These are phyloP conservation scores for Kalaharituber pfeilii DNA, from an alignment of 2,329 filamentous ascomycete genomes.

Conservation along the genomic window DNA sequence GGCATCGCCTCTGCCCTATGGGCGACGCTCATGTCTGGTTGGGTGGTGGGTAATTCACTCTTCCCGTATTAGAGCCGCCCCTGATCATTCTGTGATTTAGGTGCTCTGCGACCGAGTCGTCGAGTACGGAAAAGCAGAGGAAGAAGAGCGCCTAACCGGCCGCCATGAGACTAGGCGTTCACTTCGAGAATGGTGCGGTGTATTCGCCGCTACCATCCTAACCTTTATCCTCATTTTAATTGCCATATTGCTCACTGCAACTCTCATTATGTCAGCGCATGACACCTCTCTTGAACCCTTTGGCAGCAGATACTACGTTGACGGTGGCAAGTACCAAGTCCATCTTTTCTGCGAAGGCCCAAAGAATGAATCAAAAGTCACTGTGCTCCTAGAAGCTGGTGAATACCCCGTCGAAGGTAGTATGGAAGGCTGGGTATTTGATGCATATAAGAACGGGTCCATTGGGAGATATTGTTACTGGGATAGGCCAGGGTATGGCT, in stretches of 20 bases:
- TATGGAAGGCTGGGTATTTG: constrained; percentile 62
- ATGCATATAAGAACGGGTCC: constrained; percentile 58
- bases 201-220: constrained; percentile 55
- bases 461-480: constrained; percentile 88
- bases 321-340: constrained; percentile 67
- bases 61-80: not conserved
- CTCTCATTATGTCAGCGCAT: constrained; percentile 58
- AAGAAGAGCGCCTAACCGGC: constrained; percentile 82
- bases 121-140: constrained; percentile 77
- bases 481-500: constrained; percentile 83
- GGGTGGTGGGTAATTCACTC: constrained; percentile 15
- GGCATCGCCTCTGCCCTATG: constrained; percentile 74
- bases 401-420: constrained; percentile 62
- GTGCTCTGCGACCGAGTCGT: constrained; percentile 65
- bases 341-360: constrained; percentile 52
- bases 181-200: constrained; percentile 65
- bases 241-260: constrained; percentile 51
- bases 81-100: constrained; percentile 6
- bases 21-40: constrained; percentile 62
- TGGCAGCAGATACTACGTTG: constrained; percentile 62
- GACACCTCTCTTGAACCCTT: constrained; percentile 58
- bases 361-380: constrained; percentile 41
- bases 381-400: constrained; percentile 70
- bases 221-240: constrained; percentile 52
- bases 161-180: constrained; percentile 71